Evolutionary conservation across 2,329 filamentous ascomycete species (phyloP).

Genomic region (Alternaria alternata): DNA sequence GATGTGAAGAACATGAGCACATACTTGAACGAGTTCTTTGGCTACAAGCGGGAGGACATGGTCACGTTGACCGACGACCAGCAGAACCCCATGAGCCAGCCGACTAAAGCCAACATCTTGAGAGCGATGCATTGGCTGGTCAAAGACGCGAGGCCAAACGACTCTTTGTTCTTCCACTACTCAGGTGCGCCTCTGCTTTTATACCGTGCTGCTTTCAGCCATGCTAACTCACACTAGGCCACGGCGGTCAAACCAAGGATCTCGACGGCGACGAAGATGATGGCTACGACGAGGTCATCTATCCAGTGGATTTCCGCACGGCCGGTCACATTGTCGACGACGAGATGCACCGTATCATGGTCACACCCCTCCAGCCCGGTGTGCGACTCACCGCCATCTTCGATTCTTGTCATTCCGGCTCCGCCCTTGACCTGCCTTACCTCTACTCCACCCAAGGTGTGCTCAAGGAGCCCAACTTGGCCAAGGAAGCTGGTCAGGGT

Average conservation of each 20-base stretch:
- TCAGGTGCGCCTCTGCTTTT: constrained; percentile 69
- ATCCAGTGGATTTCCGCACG: constrained; percentile 81
- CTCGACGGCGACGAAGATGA: constrained; percentile 82
- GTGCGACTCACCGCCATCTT: constrained; percentile 86
- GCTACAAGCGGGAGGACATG: constrained; percentile 96
- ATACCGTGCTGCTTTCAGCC: not conserved
- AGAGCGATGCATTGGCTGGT: constrained; percentile 98
- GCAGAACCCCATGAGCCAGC: constrained; percentile 96
- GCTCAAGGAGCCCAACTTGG: constrained; percentile 81
- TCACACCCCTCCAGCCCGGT: constrained; percentile 78
- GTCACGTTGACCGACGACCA: constrained; percentile 96
- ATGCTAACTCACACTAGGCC: constrained; percentile 59
- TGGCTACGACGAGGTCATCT: constrained; percentile 84
- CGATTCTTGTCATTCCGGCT: constrained; percentile 82
- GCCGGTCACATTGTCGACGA: constrained; percentile 85
- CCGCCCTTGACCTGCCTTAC: constrained; percentile 79
- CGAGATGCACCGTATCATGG: constrained; percentile 82
- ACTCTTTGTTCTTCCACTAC: constrained; percentile 97
- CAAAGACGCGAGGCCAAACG: constrained; percentile 89
- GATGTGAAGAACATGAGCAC: constrained; percentile 97
- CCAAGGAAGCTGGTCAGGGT: constrained; percentile 79
- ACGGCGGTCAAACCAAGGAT: constrained; percentile 83
- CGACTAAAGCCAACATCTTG: constrained; percentile 93
- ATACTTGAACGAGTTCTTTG: constrained; percentile 87
- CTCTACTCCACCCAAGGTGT: constrained; percentile 82